Evolutionary conservation across 306 rosid genomes (phyloP), one percentile per base, ranked within the genome.

Genomic region (Glycyrrhiza uralensis): DNA sequence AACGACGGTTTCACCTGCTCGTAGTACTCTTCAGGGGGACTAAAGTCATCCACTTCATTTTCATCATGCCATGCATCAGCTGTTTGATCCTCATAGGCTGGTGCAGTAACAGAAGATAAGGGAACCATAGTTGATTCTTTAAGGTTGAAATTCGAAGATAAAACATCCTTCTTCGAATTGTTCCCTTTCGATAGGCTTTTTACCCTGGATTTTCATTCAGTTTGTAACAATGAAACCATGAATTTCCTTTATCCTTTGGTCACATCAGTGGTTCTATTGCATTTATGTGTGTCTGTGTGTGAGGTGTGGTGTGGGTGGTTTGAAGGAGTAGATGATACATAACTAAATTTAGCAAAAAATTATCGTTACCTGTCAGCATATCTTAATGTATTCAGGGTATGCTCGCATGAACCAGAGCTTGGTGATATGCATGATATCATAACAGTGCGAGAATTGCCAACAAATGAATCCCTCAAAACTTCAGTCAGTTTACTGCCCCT

Each of bases 401-500:
- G 99, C 77, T 95, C 99, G 10, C 96, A 89, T 39, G 97, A 95
- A 66, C 99, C 96, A 1, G 97, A 84, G 89, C 99, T 89, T 60
- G 99, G 99, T 6, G 99, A 95, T 79, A 95, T 95, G 80, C 99
- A 95, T 7, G 99, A 95, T 77, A 95, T 81, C 99, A 95, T 95
- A 71, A 95, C 99, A 42, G 99, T 95, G 59, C 99, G 96, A 9
- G 99, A 95, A 62, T 92, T 76, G 17, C 99, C 99, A 44, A 95
- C 92, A 76, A 95, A 95, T 58, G 99, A 95, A 79, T 95, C 99
- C 82, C 99, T 90, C 80, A 95, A 83, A 81, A 95, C 99, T 86
- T 95, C 99, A 3, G 99, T 95, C 74, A 95, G 71, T 82, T 95
- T 95, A 71, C 99, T 95, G 72, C 99, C 99, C 85, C 99, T 85